Percentiles rank a stretch among this genome's conserved stretches.
These are phyloP conservation scores for Venturia effusa DNA, from an alignment of 2,329 filamentous ascomycete species.

Conservation along the genomic window DNA sequence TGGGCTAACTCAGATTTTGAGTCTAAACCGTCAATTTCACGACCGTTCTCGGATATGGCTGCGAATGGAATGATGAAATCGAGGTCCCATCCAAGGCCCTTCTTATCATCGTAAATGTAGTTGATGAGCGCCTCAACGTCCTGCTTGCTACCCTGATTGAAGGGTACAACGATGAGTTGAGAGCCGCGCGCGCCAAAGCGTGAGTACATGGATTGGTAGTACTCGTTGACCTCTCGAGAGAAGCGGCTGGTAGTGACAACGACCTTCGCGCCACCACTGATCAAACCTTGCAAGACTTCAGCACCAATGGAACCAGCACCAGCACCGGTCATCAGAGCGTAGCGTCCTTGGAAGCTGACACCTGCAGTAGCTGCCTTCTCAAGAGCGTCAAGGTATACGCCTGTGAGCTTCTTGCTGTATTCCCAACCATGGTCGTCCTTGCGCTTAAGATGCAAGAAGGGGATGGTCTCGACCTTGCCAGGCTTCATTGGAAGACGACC, in stretches of 20 bases:
- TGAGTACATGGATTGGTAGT: slow-evolving; percentile 98
- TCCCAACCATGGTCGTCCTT: slow-evolving; percentile 93
- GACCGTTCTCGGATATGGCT: slow-evolving; percentile 93
- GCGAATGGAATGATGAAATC: slow-evolving; percentile 95
- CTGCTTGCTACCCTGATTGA: slow-evolving; percentile 98
- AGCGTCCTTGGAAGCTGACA: slow-evolving; percentile 87
- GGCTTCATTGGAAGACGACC: slow-evolving; percentile 49
- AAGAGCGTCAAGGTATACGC: slow-evolving; percentile 81
- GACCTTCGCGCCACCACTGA: slow-evolving; percentile 94
- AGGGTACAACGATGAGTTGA: slow-evolving; percentile 93
- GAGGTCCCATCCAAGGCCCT: slow-evolving; percentile 93
- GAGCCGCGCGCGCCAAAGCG: slow-evolving; percentile 88
- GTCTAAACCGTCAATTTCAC: slow-evolving; percentile 93
- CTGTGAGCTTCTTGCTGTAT: slow-evolving; percentile 97
- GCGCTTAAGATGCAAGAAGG: slow-evolving; percentile 93
- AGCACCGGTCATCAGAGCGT: slow-evolving; percentile 95
- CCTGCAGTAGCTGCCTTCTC: slow-evolving; percentile 80
- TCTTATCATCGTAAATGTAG: slow-evolving; percentile 96
- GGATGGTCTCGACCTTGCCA: slow-evolving; percentile 92
- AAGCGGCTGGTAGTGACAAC: slow-evolving; percentile 94
- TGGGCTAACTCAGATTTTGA: slow-evolving; percentile 97
- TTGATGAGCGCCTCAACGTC: slow-evolving; percentile 88
- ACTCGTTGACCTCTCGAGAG: slow-evolving; percentile 95
- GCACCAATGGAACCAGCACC: slow-evolving; percentile 96
- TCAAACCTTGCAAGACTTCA: slow-evolving; percentile 88